Conservation (phyloP, 768 basidiomycete species). For the Flagelloscypha sp. region DNA sequence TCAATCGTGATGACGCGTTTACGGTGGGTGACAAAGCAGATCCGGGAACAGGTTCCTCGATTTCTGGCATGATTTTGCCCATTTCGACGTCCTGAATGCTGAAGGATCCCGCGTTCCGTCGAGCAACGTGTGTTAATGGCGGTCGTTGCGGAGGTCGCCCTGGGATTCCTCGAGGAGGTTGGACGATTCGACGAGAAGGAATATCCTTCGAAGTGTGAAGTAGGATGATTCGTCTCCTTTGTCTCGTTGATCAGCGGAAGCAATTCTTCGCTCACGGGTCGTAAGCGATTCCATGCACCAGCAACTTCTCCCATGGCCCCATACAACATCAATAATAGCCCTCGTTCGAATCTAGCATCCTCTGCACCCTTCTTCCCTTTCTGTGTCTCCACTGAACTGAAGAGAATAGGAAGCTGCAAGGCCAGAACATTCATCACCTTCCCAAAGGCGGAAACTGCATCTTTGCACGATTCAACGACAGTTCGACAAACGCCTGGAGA, state of each 20-base stretch:
- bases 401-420: conserved; percentile 74
- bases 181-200: conserved; percentile 15
- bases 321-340: conserved; percentile 80
- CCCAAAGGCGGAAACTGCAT: conserved; percentile 74
- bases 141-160: conserved; percentile 4
- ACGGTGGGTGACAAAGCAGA: conserved; percentile 29
- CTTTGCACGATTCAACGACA: conserved; percentile 76
- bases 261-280: too few species aligned
- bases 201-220: conserved; percentile 33
- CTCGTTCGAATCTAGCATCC: conserved; percentile 82
- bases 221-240: conserved; percentile 61
- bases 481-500: conserved; percentile 64
- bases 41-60: conserved; percentile 32
- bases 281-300: conserved; percentile 82
- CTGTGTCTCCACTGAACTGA: too few species aligned
- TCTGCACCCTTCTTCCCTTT: conserved; percentile 65
- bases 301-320: conserved; percentile 86
- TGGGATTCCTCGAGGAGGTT: conserved; percentile 9
- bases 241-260: conserved; percentile 59
- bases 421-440: conserved; percentile 82
- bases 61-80: conserved; percentile 72
- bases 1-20: conserved; percentile 26
- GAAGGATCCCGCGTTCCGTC: conserved; percentile 92
- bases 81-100: conserved; percentile 88
- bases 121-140: conserved; percentile 38